Percentiles rank a stretch among this genome's conserved stretches.
These are phyloP conservation scores for Dryas alaskensis DNA, from an alignment of 306 rosid species.

Conservation along the genomic window DNA sequence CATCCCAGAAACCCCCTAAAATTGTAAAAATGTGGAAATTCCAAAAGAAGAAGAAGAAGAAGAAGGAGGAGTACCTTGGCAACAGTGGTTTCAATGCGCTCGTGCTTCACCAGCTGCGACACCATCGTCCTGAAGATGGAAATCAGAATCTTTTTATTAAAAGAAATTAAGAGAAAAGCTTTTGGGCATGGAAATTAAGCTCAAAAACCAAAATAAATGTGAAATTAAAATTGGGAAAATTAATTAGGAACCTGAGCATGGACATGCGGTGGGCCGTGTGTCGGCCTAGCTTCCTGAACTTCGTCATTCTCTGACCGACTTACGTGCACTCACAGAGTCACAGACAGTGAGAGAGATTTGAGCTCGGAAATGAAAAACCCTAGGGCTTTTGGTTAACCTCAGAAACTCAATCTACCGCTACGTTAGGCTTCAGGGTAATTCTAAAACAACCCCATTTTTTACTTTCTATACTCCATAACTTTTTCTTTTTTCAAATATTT, in stretches of 20 bases:
- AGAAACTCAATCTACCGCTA: too few species aligned
- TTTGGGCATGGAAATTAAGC: neutral
- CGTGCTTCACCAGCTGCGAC: constrained; percentile 92
- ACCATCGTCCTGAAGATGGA: constrained; percentile 68
- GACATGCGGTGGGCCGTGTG: constrained; percentile 74
- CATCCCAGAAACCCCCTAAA: constrained; percentile 7
- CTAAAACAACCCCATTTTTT: too few species aligned
- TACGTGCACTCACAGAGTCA: neutral
- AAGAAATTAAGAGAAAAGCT: neutral
- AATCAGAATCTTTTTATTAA: neutral
- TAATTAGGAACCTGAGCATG: constrained; percentile 63
- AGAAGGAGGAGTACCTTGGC: constrained; percentile 50
- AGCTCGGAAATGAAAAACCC: constrained; percentile 22
- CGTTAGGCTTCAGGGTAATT: too few species aligned
- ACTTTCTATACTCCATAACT: too few species aligned
- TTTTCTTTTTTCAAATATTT: too few species aligned
- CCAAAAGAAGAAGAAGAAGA: neutral
- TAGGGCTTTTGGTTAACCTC: neutral
- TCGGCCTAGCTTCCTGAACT: constrained; percentile 81
- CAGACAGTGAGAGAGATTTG: neutral
- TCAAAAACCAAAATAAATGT: too few species aligned
- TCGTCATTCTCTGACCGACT: constrained; percentile 50
- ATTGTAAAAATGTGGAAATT: neutral
- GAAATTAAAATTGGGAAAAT: neutral
- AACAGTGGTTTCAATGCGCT: constrained; percentile 94